phyloP scores from a whole-genome alignment of 257 asterid genomes.

The Forsythia viridissima region DNA sequence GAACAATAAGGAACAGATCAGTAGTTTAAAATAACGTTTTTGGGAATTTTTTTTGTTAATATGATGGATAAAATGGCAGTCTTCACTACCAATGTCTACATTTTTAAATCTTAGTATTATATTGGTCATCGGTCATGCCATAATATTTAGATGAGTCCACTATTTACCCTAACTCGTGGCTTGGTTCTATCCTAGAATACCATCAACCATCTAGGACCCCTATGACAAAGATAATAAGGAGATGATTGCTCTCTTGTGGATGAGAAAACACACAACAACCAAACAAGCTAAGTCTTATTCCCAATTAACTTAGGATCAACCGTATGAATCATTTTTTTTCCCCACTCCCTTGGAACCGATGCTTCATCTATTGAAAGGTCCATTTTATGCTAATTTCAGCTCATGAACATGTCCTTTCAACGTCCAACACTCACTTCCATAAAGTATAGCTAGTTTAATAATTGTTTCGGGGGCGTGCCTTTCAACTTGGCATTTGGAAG shows the following conservation, averaged over 20 bases:
- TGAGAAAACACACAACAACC: neutral
- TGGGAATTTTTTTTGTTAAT: neutral
- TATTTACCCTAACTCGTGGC: neutral
- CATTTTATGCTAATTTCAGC: neutral
- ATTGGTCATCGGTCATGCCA: neutral
- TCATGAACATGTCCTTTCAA: neutral
- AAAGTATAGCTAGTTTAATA: neutral
- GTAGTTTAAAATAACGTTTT: conserved; percentile 2
- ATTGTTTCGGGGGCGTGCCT: neutral
- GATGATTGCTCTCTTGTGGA: conserved; percentile 5
- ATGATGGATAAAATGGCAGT: neutral
- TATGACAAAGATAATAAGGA: neutral
- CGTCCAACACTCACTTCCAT: neutral
- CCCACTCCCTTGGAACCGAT: neutral
- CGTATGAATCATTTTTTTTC: neutral
- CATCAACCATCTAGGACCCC: neutral
- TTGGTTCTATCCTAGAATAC: conserved; percentile 6
- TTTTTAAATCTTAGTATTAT: neutral
- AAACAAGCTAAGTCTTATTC: neutral
- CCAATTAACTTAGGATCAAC: neutral
- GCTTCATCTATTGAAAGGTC: neutral
- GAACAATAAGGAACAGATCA: conserved; percentile 25
- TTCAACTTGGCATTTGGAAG: neutral
- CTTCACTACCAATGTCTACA: neutral
- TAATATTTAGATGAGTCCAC: neutral